Evolutionary conservation across 163 green algal species (phyloP).

Genomic region (Chlorella variabilis): DNA sequence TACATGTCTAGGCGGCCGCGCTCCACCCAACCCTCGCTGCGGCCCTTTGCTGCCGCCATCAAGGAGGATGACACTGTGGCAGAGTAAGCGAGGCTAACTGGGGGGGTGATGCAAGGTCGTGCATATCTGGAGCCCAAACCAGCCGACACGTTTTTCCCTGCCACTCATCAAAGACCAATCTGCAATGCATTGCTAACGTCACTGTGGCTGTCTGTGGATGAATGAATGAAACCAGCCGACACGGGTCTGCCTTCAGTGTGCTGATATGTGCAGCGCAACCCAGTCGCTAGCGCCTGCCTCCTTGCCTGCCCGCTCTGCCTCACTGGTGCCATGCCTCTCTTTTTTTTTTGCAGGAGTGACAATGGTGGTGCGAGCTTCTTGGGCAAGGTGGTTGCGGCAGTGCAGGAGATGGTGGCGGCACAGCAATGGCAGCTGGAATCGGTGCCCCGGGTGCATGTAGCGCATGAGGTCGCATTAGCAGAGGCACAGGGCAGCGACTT

Average conservation of each 20-base stretch:
- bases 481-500: constrained; percentile 50
- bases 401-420: constrained; percentile 50
- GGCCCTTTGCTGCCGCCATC: constrained; percentile 62
- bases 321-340: too few species aligned
- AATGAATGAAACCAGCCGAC: too few species aligned
- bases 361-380: constrained; percentile 75
- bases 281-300: too few species aligned
- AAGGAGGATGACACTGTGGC: constrained; percentile 61
- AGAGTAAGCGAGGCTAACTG: constrained; percentile 30
- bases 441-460: constrained; percentile 44
- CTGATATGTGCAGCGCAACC: too few species aligned
- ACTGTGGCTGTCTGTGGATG: too few species aligned
- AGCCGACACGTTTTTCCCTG: too few species aligned
- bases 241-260: too few species aligned
- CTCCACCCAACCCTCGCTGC: constrained; percentile 48
- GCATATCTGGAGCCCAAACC: not conserved
- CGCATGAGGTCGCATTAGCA: constrained; percentile 55
- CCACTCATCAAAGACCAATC: too few species aligned
- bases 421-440: constrained; percentile 40
- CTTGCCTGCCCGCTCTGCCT: not conserved
- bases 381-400: constrained; percentile 51
- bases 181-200: too few species aligned
- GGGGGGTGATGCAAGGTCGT: not conserved
- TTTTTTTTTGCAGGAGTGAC: constrained; percentile 61
- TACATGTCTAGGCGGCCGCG: constrained; percentile 68